phyloP scores from a whole-genome alignment of 176 grass and related monocot genomes.

The Zea luxurians region DNA sequence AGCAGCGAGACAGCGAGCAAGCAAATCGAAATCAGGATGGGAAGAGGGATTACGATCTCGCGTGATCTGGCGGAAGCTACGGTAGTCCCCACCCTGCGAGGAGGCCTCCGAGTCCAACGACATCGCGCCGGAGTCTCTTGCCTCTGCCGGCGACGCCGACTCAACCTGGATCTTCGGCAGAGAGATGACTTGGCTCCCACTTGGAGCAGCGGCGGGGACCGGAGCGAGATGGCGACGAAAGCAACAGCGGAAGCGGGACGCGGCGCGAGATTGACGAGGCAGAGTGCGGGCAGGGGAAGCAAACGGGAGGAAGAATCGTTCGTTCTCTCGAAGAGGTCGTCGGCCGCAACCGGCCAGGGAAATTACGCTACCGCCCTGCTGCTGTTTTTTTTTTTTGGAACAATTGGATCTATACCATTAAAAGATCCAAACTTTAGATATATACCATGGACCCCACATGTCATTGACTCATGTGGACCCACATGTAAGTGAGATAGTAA shows the following conservation, averaged over 20 bases:
- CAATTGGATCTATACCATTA: no score
- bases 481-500: no score
- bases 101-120: slow-evolving; percentile 82
- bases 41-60: slow-evolving; percentile 64
- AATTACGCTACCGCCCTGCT: slow-evolving; percentile 36
- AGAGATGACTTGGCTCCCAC: slow-evolving; percentile 13
- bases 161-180: neutral
- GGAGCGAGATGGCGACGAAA: neutral
- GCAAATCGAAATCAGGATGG: slow-evolving; percentile 28
- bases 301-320: neutral
- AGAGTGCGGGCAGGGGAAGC: slow-evolving; percentile 22
- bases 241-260: neutral
- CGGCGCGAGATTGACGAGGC: slow-evolving; percentile 27
- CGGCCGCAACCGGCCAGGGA: slow-evolving; percentile 9
- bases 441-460: no score
- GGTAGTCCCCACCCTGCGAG: slow-evolving; percentile 61
- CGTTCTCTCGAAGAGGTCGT: slow-evolving; percentile 33
- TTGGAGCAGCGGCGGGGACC: neutral
- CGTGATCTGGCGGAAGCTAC: slow-evolving; percentile 79
- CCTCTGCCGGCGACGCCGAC: slow-evolving; percentile 19
- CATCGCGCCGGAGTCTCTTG: slow-evolving; percentile 49
- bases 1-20: slow-evolving; percentile 30
- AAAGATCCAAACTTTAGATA: no score
- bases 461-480: no score
- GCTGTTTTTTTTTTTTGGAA: no score